Conservation (phyloP, 108 stramenopile species). For the Hondaea fermentalgiana region DNA sequence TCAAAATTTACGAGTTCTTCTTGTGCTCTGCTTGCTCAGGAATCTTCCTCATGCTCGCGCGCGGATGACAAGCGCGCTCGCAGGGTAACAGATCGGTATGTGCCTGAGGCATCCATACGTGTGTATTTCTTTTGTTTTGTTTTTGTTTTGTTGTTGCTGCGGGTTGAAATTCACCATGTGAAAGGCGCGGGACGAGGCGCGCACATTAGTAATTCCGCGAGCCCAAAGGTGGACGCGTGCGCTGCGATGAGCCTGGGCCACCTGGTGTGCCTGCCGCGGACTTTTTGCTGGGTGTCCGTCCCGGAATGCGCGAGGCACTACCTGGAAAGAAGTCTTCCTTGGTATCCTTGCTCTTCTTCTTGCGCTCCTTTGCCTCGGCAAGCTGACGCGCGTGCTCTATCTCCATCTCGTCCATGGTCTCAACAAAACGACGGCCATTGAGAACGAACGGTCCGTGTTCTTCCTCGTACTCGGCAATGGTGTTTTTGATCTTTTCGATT, state of each 20-base stretch:
- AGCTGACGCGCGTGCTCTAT: neutral
- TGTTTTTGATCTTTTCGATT: neutral
- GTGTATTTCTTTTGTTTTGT: too few relatives aligned
- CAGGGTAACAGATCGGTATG: too few relatives aligned
- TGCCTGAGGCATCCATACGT: too few relatives aligned
- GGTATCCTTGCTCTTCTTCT: neutral
- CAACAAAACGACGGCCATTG: neutral
- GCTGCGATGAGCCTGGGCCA: neutral
- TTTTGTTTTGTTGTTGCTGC: too few relatives aligned
- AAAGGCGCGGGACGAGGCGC: too few relatives aligned
- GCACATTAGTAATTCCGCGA: neutral
- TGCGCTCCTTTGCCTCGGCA: neutral
- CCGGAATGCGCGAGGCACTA: neutral
- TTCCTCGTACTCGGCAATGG: slow-evolving; percentile 9
- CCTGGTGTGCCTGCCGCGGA: neutral
- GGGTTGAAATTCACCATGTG: too few relatives aligned
- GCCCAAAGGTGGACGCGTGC: neutral
- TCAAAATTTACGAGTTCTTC: too few relatives aligned
- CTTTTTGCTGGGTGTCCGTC: neutral
- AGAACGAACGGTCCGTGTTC: neutral
- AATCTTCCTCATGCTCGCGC: too few relatives aligned
- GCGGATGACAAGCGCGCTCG: too few relatives aligned
- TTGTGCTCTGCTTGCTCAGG: too few relatives aligned
- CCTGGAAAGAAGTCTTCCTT: neutral
- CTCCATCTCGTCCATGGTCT: neutral